Percentiles rank a stretch among this genome's conserved stretches.
phyloP scores from a whole-genome alignment of 192 early-diverging fungal genomes.

The Dispira simplex region DNA sequence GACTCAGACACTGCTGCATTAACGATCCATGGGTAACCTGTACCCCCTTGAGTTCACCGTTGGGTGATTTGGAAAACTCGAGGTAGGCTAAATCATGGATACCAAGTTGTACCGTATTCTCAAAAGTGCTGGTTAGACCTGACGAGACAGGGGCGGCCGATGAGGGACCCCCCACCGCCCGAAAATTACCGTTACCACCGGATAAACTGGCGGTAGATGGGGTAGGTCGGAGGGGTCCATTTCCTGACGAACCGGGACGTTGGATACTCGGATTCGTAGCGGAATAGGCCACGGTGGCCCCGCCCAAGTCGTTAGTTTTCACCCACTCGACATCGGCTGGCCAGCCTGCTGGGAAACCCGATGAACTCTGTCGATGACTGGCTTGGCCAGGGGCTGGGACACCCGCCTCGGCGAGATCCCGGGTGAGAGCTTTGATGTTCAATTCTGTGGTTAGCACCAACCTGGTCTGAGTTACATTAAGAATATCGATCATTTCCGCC shows the following conservation, averaged over 20 bases:
- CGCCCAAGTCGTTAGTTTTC: slow-evolving; percentile 68
- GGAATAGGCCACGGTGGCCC: slow-evolving; percentile 25
- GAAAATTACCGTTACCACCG: neutral
- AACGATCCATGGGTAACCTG: slow-evolving; percentile 59
- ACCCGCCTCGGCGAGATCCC: slow-evolving; percentile 44
- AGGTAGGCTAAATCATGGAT: slow-evolving; percentile 60
- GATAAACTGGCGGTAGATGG: slow-evolving; percentile 1
- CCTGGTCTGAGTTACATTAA: slow-evolving; percentile 43
- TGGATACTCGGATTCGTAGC: neutral
- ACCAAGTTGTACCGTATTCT: slow-evolving; percentile 14
- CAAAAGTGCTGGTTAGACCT: slow-evolving; percentile 13
- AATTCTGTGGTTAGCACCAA: slow-evolving; percentile 73
- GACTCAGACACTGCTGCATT: slow-evolving; percentile 43
- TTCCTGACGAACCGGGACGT: neutral
- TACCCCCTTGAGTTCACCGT: slow-evolving; percentile 74
- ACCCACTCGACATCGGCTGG: slow-evolving; percentile 60
- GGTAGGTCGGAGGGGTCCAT: neutral
- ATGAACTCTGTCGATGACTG: too few relatives aligned
- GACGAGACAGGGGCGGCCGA: slow-evolving; percentile 7
- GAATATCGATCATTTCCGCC: slow-evolving; percentile 57
- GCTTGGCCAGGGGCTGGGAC: slow-evolving; percentile 17
- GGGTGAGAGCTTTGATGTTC: slow-evolving; percentile 53
- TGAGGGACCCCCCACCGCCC: slow-evolving; percentile 7
- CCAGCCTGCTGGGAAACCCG: slow-evolving; percentile 17
- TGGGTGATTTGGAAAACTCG: slow-evolving; percentile 69